Evolutionary conservation across 2,329 filamentous ascomycete species (phyloP).

Genomic region (Plenodomus tracheiphilus): DNA sequence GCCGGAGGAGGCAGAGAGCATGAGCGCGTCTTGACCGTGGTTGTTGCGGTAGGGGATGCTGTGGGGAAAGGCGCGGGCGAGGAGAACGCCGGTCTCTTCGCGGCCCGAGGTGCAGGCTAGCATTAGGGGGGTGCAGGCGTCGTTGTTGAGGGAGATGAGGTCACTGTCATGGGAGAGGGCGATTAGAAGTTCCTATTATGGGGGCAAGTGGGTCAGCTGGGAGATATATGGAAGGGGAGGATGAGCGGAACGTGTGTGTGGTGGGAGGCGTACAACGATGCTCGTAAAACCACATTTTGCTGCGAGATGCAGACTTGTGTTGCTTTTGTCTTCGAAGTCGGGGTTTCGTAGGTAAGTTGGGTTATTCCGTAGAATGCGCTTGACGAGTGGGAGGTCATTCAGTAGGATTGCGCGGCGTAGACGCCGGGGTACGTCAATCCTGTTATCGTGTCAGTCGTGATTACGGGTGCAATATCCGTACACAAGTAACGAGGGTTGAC

Average conservation of each 20-base stretch:
- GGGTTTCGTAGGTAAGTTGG: constrained; percentile 76
- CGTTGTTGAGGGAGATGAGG: constrained; percentile 75
- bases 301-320: constrained; percentile 82
- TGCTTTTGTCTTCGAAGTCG: constrained; percentile 73
- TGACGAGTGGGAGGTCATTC: constrained; percentile 72
- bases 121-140: constrained; percentile 80
- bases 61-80: constrained; percentile 66
- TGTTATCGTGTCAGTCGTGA: constrained; percentile 39
- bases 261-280: constrained; percentile 60
- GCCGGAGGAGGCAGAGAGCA: constrained; percentile 43
- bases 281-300: constrained; percentile 71
- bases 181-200: constrained; percentile 64
- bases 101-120: constrained; percentile 71
- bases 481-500: constrained; percentile 6
- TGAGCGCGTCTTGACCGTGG: constrained; percentile 67
- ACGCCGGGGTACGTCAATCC: constrained; percentile 77
- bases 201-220: neutral
- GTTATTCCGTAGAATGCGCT: constrained; percentile 75
- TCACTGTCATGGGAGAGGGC: constrained; percentile 74
- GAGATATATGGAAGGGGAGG: constrained; percentile 16
- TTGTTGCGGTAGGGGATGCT: constrained; percentile 69
- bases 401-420: constrained; percentile 80
- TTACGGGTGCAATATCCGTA: no score
- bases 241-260: no score
- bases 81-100: constrained; percentile 71